Conservation (phyloP, 352 stramenopile species). For the Phytophthora aleatoria region DNA sequence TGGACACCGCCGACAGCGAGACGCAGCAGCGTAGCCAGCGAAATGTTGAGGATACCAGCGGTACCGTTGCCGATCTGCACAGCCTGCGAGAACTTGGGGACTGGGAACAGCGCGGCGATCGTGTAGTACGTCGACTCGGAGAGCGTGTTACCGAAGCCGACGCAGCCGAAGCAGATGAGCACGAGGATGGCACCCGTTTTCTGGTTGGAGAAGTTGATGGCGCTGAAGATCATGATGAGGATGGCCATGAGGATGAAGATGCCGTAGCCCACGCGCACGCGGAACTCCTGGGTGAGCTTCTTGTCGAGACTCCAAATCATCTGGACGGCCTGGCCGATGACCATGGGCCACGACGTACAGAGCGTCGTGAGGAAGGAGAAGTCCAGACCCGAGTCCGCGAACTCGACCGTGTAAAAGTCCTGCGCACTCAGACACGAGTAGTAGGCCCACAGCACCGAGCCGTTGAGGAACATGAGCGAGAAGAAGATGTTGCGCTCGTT, state of each 20-base stretch:
- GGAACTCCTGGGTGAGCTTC: conserved; percentile 44
- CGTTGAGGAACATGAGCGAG: conserved; percentile 74
- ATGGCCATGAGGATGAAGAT: conserved; percentile 62
- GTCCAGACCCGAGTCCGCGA: conserved; percentile 50
- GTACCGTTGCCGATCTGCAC: conserved; percentile 69
- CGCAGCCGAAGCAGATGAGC: conserved; percentile 55
- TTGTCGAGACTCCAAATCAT: conserved; percentile 68
- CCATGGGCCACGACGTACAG: conserved; percentile 62
- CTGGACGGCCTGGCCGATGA: conserved; percentile 54
- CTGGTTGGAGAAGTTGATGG: conserved; percentile 49
- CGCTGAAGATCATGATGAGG: conserved; percentile 70
- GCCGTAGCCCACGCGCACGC: conserved; percentile 53
- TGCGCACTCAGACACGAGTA: conserved; percentile 77
- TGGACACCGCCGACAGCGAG: conserved; percentile 50
- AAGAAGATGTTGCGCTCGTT: conserved; percentile 64
- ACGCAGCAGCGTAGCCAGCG: conserved; percentile 56
- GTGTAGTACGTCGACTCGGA: conserved; percentile 67
- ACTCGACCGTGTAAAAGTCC: conserved; percentile 61
- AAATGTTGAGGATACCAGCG: conserved; percentile 61
- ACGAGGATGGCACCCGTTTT: conserved; percentile 57
- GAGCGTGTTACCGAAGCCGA: conserved; percentile 62
- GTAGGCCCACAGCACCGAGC: conserved; percentile 73
- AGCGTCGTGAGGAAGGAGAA: conserved; percentile 78
- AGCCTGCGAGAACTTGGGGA: conserved; percentile 70
- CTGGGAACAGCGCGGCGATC: conserved; percentile 61